These are phyloP conservation scores for Boletus sp. DNA, from an alignment of 1,284 basidiomycete species.

Conservation along the genomic window DNA sequence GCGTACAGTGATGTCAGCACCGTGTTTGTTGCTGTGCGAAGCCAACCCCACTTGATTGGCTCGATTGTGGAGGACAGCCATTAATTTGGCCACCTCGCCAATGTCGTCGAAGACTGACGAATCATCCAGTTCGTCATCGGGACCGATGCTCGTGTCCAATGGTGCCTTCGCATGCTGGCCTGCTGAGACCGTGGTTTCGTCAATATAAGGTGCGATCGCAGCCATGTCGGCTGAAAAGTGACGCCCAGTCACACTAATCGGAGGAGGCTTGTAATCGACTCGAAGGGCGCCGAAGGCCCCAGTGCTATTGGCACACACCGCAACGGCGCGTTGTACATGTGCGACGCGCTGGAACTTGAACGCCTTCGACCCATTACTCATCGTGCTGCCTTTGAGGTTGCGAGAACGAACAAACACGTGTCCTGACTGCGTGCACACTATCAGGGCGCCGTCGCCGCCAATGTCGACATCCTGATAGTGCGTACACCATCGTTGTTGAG, in stretches of 20 bases:
- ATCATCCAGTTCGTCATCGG: slow-evolving; percentile 49
- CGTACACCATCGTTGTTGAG: slow-evolving; percentile 6
- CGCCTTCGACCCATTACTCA: slow-evolving; percentile 51
- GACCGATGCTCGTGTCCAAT: slow-evolving; percentile 14
- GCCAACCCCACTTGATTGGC: slow-evolving; percentile 32
- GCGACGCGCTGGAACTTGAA: slow-evolving; percentile 86
- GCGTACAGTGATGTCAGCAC: slow-evolving; percentile 67
- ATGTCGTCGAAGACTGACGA: slow-evolving; percentile 54
- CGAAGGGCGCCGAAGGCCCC: slow-evolving; percentile 90
- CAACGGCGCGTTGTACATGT: slow-evolving; percentile 82
- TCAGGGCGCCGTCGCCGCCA: slow-evolving; percentile 85
- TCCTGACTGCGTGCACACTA: slow-evolving; percentile 93
- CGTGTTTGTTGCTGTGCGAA: slow-evolving; percentile 42
- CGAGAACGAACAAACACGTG: slow-evolving; percentile 90
- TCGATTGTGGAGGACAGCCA: slow-evolving; percentile 43
- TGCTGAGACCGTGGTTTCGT: slow-evolving; percentile 1
- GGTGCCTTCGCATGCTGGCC: background rate
- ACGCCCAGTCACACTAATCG: slow-evolving; percentile 64
- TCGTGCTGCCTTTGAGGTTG: slow-evolving; percentile 46
- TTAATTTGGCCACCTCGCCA: slow-evolving; percentile 45
- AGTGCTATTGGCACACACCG: slow-evolving; percentile 86
- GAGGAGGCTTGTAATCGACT: slow-evolving; percentile 67
- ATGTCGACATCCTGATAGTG: slow-evolving; percentile 79
- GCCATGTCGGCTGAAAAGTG: slow-evolving; percentile 72
- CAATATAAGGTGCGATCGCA: slow-evolving; percentile 59